Percentiles rank a stretch among this genome's conserved stretches.
phyloP scores from a whole-genome alignment of 352 stramenopile species.

The Globisporangium heterothallicum region DNA sequence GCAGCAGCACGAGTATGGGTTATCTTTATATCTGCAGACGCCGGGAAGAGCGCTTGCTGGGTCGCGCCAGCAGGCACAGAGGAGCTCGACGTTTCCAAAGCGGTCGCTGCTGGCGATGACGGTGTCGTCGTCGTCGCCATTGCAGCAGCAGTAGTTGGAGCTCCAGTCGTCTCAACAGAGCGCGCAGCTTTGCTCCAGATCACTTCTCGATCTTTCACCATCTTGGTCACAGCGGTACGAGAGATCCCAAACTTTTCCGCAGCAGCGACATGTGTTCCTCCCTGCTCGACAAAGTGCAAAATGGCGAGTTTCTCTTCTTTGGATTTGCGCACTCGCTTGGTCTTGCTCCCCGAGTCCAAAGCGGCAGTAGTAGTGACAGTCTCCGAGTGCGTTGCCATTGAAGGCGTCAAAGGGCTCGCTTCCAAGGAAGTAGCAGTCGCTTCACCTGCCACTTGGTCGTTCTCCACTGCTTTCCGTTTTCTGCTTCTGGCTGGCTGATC shows the following conservation, averaged over 20 bases:
- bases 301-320: constrained; percentile 48
- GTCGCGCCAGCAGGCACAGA: not conserved
- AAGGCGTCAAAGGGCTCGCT: not conserved
- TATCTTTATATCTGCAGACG: not conserved
- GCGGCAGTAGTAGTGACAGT: not conserved
- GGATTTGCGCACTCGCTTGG: constrained; percentile 41
- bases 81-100: not conserved
- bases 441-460: not conserved
- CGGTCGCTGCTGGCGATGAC: not conserved
- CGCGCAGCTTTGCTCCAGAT: constrained; percentile 18
- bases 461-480: constrained; percentile 6
- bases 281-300: constrained; percentile 46
- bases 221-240: constrained; percentile 48
- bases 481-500: not conserved
- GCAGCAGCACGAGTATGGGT: too few species aligned
- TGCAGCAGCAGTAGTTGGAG: constrained; percentile 1
- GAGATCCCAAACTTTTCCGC: constrained; percentile 57
- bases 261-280: constrained; percentile 36
- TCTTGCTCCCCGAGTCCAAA: constrained; percentile 10
- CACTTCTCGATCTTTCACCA: constrained; percentile 47
- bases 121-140: not conserved
- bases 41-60: not conserved
- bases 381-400: not conserved
- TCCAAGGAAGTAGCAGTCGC: not conserved
- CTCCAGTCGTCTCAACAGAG: not conserved